Percentiles rank a stretch among this genome's conserved stretches.
These are phyloP conservation scores for Chrysosporium keratinophilum DNA, from an alignment of 2,329 filamentous ascomycete species.

Conservation along the genomic window DNA sequence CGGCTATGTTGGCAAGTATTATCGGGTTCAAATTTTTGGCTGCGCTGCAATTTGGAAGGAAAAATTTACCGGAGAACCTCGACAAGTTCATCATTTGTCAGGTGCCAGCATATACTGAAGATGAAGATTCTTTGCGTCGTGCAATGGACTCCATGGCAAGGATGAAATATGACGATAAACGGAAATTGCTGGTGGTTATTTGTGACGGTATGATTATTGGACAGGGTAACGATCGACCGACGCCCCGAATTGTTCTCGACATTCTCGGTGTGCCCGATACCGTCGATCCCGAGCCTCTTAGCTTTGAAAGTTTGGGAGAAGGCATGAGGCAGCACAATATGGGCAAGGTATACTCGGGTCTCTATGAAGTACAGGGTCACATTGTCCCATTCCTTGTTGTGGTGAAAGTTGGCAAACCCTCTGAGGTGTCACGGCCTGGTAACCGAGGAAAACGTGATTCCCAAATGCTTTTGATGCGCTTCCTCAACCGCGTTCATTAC, in stretches of 20 bases:
- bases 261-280: constrained; percentile 91
- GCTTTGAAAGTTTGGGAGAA: constrained; percentile 92
- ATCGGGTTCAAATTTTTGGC: constrained; percentile 96
- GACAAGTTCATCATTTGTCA: constrained; percentile 99
- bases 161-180: constrained; percentile 97
- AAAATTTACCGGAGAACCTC: constrained; percentile 86
- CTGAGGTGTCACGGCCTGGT: constrained; percentile 65
- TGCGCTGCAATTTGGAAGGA: constrained; percentile 82
- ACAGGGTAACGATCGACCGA: constrained; percentile 92
- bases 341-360: constrained; percentile 95
- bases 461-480: constrained; percentile 96
- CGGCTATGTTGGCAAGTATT: constrained; percentile 65
- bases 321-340: constrained; percentile 98
- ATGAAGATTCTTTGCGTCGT: constrained; percentile 91
- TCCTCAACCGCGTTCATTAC: constrained; percentile 98
- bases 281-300: constrained; percentile 88
- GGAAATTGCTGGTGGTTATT: constrained; percentile 82
- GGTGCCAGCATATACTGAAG: constrained; percentile 94
- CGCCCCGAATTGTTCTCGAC: constrained; percentile 88
- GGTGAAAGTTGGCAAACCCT: constrained; percentile 84
- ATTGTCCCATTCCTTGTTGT: constrained; percentile 96
- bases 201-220: constrained; percentile 99
- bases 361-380: constrained; percentile 95
- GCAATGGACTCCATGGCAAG: constrained; percentile 92
- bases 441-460: constrained; percentile 99